Conservation (phyloP, 2,329 filamentous ascomycete genomes). For the Pyricularia sp. region DNA sequence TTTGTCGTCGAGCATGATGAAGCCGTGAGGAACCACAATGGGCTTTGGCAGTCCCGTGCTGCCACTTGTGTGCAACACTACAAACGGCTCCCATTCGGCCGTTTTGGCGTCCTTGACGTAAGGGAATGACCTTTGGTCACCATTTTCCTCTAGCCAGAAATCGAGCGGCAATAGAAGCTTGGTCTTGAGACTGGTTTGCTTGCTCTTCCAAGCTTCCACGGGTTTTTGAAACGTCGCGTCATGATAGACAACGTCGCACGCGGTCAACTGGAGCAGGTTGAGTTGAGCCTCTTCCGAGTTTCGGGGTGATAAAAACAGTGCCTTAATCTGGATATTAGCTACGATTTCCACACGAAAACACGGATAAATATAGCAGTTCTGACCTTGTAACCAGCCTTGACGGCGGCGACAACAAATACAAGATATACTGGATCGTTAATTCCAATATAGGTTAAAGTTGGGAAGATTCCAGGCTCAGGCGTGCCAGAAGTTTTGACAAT, state of each 20-base stretch:
- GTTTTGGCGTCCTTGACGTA: conserved; percentile 23
- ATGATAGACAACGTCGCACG: conserved; percentile 21
- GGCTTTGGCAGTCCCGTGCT: conserved; percentile 27
- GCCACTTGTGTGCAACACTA: conserved; percentile 26
- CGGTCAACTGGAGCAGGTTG: conserved; percentile 25
- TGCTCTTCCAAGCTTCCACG: neutral
- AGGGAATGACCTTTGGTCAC: conserved; percentile 12
- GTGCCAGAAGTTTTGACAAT: neutral
- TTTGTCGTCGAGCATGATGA: neutral
- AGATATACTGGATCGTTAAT: neutral
- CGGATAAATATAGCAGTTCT: neutral
- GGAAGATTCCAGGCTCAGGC: neutral
- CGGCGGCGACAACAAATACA: neutral
- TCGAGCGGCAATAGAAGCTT: neutral
- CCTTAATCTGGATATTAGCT: conserved; percentile 9
- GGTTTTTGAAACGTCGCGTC: neutral
- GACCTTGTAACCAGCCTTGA: neutral
- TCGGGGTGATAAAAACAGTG: conserved; percentile 24
- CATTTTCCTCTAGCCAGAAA: neutral
- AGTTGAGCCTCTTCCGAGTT: conserved; percentile 27
- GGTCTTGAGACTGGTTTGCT: neutral
- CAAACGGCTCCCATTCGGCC: conserved; percentile 21
- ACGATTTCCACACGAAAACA: neutral
- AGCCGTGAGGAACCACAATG: conserved; percentile 11
- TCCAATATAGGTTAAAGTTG: neutral